Evolutionary conservation across 2,329 filamentous ascomycete species (phyloP), one percentile per base, ranked within the genome.

Genomic region (Paracamarosporium sp.): DNA sequence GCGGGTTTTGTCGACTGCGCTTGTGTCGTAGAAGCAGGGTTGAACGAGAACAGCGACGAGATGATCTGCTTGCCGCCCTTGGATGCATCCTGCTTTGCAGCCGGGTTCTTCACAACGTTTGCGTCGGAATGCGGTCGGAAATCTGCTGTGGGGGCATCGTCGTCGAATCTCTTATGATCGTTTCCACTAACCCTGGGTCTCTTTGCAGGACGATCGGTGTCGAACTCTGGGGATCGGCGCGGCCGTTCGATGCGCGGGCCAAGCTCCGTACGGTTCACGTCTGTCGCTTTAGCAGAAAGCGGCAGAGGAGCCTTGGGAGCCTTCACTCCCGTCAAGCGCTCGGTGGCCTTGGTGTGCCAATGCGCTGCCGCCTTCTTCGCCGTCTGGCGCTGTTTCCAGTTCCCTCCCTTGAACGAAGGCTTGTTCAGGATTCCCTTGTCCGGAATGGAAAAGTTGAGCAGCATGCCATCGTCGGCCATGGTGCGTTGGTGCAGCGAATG

Each of bases 391-490:
- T 97, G 93, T 72, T 91, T 90, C 95, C 95, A 99, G 68, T 87
- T 86, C n/a, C 95, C 95, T 66, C 95, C 95, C 74, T 90, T 95
- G 77, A 96, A 91, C 53, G 81, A 84, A 3, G 82, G 79, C 65
- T 83, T 82, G 83, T 85, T 82, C 59, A 88, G 84, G 53, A 91
- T 75, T 12, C 90, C 85, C 17, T 81, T 85, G 59, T 91, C 88
- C 27, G 86, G 85, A 56, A 97, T 81, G 68, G 92, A 88, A 75
- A 98, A 97, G 70, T 98, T 98, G 73, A 98, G 82, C 56, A 97
- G 85, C 87, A 99, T 90, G 66, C 93, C 93, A 88, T 96, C 91
- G 81, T 98, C 93, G 50, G 91, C 91, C 93, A 98, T 97, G 36
- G 62, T 68, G 62, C 48, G 46, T 28, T 43, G 45, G 27, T 31